phyloP scores from a whole-genome alignment of 163 green algal species.

The Trebouxiophyceae sp. region DNA sequence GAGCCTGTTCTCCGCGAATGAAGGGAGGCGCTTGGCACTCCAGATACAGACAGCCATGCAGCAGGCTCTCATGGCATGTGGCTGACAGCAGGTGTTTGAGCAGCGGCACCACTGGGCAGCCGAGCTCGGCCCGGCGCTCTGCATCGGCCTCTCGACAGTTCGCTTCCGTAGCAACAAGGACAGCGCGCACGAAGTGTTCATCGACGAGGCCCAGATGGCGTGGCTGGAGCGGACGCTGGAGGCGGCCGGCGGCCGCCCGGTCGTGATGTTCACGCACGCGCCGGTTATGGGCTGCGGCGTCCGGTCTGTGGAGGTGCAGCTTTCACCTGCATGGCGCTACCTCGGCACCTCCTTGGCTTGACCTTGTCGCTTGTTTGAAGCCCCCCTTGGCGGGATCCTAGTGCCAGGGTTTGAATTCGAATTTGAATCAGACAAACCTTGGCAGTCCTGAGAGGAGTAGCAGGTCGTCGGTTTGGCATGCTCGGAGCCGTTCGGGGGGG shows the following conservation, averaged over 20 bases:
- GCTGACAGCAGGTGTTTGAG: constrained; percentile 38
- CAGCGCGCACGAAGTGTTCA: constrained; percentile 44
- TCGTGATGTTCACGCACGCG: constrained; percentile 70
- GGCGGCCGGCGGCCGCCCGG: constrained; percentile 26
- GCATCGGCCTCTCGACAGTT: constrained; percentile 64
- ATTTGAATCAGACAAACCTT: no score
- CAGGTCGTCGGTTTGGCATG: no score
- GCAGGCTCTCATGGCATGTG: not conserved
- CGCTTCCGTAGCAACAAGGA: constrained; percentile 52
- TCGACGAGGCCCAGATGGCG: constrained; percentile 63
- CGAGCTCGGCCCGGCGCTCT: constrained; percentile 43
- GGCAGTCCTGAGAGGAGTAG: no score
- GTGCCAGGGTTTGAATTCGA: no score
- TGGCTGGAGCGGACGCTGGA: constrained; percentile 55
- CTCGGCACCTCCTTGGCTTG: no score
- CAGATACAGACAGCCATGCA: not conserved
- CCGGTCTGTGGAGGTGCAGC: constrained; percentile 31
- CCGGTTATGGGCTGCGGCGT: constrained; percentile 67
- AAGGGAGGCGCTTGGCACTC: no score
- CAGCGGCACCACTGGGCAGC: constrained; percentile 42
- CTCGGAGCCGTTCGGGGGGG: no score
- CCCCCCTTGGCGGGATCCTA: no score
- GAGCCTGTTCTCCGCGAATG: no score
- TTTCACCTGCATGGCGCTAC: no score
- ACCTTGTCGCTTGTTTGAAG: no score